phyloP scores from a whole-genome alignment of 1,139 yeast genomes.

The Taphrina populina region DNA sequence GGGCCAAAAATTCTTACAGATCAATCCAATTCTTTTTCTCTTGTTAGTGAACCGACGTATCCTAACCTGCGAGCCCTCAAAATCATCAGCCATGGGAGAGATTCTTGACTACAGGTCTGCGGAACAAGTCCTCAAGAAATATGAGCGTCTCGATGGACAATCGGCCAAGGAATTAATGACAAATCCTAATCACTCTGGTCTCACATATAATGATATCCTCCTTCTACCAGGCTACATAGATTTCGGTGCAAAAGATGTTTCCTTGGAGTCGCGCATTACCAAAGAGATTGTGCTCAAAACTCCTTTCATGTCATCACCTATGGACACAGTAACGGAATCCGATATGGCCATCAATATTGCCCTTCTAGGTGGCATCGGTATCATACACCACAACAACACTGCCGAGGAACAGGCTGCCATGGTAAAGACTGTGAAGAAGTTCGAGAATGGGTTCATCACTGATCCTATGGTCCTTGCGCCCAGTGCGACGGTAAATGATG shows the following conservation, averaged over 20 bases:
- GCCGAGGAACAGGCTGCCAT: constrained; percentile 97
- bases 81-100: constrained; percentile 13
- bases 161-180: constrained; percentile 83
- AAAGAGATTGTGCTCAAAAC: constrained; percentile 86
- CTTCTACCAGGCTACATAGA: constrained; percentile 75
- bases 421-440: constrained; percentile 95
- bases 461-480: constrained; percentile 89
- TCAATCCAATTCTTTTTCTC: no score
- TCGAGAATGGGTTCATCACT: constrained; percentile 94
- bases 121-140: constrained; percentile 61
- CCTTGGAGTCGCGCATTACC: constrained; percentile 80
- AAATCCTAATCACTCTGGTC: constrained; percentile 86
- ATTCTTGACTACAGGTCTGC: constrained; percentile 48
- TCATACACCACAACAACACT: constrained; percentile 94
- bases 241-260: constrained; percentile 76
- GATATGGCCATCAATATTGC: constrained; percentile 99
- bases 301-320: constrained; percentile 96
- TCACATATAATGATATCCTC: constrained; percentile 94
- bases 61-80: no score
- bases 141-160: constrained; percentile 77
- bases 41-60: no score
- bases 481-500: constrained; percentile 72
- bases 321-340: constrained; percentile 98
- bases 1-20: no score
- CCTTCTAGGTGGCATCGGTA: constrained; percentile 97